Evolutionary conservation across 2,329 filamentous ascomycete genomes (phyloP).

Genomic region (Coniochaeta sp.): DNA sequence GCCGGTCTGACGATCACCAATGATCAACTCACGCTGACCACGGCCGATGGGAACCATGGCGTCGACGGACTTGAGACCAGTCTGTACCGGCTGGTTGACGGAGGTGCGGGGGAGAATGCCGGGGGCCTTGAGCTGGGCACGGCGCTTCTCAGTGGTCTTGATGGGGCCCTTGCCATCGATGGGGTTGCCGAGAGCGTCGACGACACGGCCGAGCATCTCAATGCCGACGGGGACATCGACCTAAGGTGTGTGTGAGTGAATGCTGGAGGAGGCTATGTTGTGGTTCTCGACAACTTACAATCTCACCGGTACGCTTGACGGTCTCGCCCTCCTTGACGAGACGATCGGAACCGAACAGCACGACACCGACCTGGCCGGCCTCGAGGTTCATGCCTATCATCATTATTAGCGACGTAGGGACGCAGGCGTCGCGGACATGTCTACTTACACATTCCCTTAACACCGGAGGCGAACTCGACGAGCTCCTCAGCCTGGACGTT

Average conservation of each 20-base stretch:
- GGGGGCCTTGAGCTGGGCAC: constrained; percentile 98
- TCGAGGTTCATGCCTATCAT: constrained; percentile 99
- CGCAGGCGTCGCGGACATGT: no score
- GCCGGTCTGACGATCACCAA: constrained; percentile 99
- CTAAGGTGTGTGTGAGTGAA: constrained; percentile 35
- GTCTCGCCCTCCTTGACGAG: constrained; percentile 99
- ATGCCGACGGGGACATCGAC: constrained; percentile 93
- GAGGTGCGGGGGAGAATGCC: constrained; percentile 95
- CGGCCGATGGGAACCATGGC: constrained; percentile 99
- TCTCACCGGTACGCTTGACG: constrained; percentile 98
- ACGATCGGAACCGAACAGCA: constrained; percentile 99
- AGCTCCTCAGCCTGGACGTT: constrained; percentile 99
- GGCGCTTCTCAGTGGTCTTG: constrained; percentile 84
- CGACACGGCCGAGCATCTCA: constrained; percentile 93
- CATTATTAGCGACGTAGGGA: no score
- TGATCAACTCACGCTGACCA: constrained; percentile 99
- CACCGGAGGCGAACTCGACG: constrained; percentile 99
- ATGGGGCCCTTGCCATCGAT: constrained; percentile 99
- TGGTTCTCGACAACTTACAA: constrained; percentile 57
- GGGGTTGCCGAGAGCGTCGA: constrained; percentile 97
- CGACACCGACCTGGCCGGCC: constrained; percentile 99
- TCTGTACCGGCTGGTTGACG: constrained; percentile 98
- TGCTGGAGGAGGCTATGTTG: not conserved
- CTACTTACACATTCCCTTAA: constrained; percentile 65
- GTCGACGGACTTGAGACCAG: constrained; percentile 97